Evolutionary conservation across 2,329 filamentous ascomycete genomes (phyloP), one percentile per base, ranked within the genome.

Genomic region (Pseudonectria buxi): DNA sequence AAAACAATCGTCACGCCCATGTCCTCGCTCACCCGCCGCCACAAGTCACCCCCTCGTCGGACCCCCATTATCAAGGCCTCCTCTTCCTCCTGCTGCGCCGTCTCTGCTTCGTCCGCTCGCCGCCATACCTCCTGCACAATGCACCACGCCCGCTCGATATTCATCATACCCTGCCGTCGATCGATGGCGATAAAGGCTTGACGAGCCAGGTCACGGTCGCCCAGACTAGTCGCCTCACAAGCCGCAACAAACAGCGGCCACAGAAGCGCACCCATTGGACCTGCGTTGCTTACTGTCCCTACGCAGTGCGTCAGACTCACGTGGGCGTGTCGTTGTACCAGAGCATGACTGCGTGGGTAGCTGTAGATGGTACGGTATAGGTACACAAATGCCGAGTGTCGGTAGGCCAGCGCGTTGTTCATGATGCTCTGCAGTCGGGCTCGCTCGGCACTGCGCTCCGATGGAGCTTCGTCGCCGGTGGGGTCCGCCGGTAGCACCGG

Each of bases 191-290:
- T 53, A 47, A 81, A 81, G 0, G 72, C 63, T 36, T 62, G 60
- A 16, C 63, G 55, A 4, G 76, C 74, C 13, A 75, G 56, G 6
- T 61, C 62, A 12, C 76, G 61, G 50, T 82, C 76, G 7, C 59
- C 61, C 2, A 54, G 46, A 12, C 53, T 62, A 7, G 64, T 58
- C 1, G 76, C 77, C 53, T 82, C 78, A 49, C 76, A 80, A 2
- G 74, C 69, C 2, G 76, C 72, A 9, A 78, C 75, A 46, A 82
- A 82, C 3, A 81, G 59, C 1, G 78, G 78, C 75, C 77, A 81
- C 3, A 82, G 63, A 25, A 82, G 59, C 3, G 78, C 78, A 2
- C 73, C 69, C 72, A 81, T 79, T 1, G 78, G 78, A 1, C 78
- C 76, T 29, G 62, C 61, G 39, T 72, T 70, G 14, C 58, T 61